Conservation (phyloP, 2,329 filamentous ascomycete genomes). For the Clonostachys byssicola region DNA sequence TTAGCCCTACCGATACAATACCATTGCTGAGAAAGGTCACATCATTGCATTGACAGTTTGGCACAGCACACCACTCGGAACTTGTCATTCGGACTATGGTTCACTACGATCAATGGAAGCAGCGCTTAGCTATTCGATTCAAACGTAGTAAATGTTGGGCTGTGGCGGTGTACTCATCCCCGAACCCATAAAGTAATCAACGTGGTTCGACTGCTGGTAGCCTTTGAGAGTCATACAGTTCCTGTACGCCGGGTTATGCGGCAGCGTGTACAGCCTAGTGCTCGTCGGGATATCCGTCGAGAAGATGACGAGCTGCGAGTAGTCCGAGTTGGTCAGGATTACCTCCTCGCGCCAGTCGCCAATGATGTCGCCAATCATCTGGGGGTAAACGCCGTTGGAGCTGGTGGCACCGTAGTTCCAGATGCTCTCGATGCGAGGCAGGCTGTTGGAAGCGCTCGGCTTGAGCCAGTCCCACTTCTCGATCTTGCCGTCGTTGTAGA, state of each 20-base stretch:
- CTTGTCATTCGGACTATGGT: too few species aligned
- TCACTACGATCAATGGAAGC: too few species aligned
- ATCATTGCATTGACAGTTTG: too few species aligned
- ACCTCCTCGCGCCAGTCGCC: constrained; percentile 15
- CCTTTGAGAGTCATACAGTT: constrained; percentile 15
- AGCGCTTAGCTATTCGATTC: too few species aligned
- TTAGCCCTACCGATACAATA: too few species aligned
- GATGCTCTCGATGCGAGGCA: background rate
- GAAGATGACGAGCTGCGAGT: constrained; percentile 12
- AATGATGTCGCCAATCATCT: constrained; percentile 10
- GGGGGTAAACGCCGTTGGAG: constrained; percentile 4
- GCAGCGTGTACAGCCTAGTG: constrained; percentile 12
- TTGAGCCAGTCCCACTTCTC: constrained; percentile 7
- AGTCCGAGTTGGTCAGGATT: constrained; percentile 6
- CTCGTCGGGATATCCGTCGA: constrained; percentile 10
- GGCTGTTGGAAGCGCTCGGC: background rate
- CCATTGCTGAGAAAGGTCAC: too few species aligned
- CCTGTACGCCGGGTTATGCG: constrained; percentile 15
- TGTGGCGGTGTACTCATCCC: constrained; percentile 8
- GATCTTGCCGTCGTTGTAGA: constrained; percentile 8
- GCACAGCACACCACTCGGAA: too few species aligned
- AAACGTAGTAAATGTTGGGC: constrained; percentile 1
- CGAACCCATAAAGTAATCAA: constrained; percentile 12
- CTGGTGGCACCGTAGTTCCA: constrained; percentile 6
- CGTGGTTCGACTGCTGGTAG: constrained; percentile 11